Evolutionary conservation across 345 rosid genomes (phyloP).

Genomic region (Populus ilicifolia): DNA sequence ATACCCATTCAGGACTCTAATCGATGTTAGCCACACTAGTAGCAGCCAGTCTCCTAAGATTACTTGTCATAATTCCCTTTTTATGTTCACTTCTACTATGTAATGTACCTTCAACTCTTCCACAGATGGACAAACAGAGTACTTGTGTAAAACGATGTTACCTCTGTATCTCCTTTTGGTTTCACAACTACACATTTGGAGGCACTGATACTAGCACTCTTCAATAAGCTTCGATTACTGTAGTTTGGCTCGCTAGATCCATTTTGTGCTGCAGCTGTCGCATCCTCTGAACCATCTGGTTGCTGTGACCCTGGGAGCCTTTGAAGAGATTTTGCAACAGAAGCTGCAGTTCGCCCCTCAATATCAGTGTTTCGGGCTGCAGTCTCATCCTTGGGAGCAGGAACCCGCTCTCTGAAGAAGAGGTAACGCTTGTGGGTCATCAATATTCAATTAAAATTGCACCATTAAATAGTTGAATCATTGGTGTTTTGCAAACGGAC

Average conservation of each 20-base stretch:
- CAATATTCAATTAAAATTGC: not conserved
- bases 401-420: conserved; percentile 73
- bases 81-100: not conserved
- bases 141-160: conserved; percentile 15
- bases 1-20: not conserved
- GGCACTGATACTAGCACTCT: conserved; percentile 95
- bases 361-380: conserved; percentile 23
- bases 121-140: not conserved
- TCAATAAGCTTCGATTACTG: conserved; percentile 66
- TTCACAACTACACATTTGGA: conserved; percentile 73
- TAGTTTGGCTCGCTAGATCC: conserved; percentile 37
- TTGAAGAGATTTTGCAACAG: conserved; percentile 48
- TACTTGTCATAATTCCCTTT: not conserved
- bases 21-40: conserved; percentile 44
- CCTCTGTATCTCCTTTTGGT: conserved; percentile 45
- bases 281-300: conserved; percentile 37
- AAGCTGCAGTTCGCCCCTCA: conserved; percentile 41
- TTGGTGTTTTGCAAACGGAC: not conserved
- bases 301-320: conserved; percentile 41
- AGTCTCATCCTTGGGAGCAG: conserved; percentile 55
- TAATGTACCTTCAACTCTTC: not conserved
- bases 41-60: conserved; percentile 57
- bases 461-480: not conserved
- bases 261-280: conserved; percentile 21
- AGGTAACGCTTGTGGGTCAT: conserved; percentile 9